Evolutionary conservation across 306 rosid species (phyloP).

Genomic region (Myrica gale): DNA sequence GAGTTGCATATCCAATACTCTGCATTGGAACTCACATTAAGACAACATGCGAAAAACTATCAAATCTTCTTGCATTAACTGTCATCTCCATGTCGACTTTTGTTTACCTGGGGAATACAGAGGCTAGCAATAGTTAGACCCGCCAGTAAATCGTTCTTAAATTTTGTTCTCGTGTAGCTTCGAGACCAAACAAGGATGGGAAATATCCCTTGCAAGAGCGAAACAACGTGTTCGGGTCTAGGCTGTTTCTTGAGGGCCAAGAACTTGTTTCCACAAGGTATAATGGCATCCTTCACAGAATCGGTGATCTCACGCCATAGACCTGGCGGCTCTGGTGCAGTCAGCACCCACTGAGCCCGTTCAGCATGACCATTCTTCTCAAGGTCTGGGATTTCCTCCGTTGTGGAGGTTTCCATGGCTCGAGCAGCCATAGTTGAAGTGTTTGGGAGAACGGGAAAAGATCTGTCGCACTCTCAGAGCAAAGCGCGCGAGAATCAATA

Average conservation of each 20-base stretch:
- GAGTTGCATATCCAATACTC: conserved; percentile 92
- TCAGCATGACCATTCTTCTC: conserved; percentile 32
- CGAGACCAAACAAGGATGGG: conserved; percentile 52
- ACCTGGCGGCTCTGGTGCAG: conserved; percentile 63
- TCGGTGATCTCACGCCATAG: conserved; percentile 33
- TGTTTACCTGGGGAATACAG: conserved; percentile 74
- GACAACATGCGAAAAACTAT: background rate
- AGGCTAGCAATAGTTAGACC: conserved; percentile 75
- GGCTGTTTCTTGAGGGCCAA: conserved; percentile 35
- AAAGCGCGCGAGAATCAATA: background rate
- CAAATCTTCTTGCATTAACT: background rate
- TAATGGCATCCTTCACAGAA: conserved; percentile 24
- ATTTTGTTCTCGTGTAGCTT: conserved; percentile 36
- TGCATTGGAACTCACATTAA: conserved; percentile 30
- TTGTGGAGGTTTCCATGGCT: conserved; percentile 16
- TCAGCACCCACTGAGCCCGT: conserved; percentile 50
- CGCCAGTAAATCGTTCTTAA: conserved; percentile 56
- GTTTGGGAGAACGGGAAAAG: conserved; percentile 44
- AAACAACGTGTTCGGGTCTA: conserved; percentile 6
- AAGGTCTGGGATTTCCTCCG: conserved; percentile 18
- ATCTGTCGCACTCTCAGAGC: conserved; percentile 7
- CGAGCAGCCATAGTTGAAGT: conserved; percentile 36
- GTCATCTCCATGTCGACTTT: background rate
- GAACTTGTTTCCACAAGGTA: conserved; percentile 23
- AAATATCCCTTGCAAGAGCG: conserved; percentile 33